Evolutionary conservation across 2,329 filamentous ascomycete species (phyloP), one percentile per base, ranked within the genome.

Genomic region (Calonectria pteridis): DNA sequence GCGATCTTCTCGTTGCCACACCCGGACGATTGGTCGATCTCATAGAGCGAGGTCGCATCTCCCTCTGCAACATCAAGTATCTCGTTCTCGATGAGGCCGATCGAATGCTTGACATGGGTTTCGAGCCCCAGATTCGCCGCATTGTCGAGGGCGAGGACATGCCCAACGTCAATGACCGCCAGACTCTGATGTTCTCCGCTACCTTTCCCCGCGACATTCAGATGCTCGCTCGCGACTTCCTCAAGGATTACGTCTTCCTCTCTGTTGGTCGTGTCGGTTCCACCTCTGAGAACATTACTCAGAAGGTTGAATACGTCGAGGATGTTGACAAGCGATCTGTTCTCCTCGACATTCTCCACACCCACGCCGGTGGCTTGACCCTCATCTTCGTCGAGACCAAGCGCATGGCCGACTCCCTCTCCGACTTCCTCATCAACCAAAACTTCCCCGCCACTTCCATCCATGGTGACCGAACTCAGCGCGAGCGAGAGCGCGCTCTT

Each of bases 81-180:
- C 92, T 99, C 76, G 95, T 99, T 81, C 94, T 99, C 69, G 97
- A 99, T 82, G 97, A 99, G 92, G 97, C 97, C 86, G 97, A 99
- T 89, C 97, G 97, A 86, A 99, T 99, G 97, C 91, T 99, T 91
- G 97, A 99, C 91, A 99, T 99, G 97, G 97, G 97, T 97, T 99
- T 99, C 91, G 97, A 99, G 90, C 97, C 97, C 82, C 97, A 99
- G 89, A 99, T 99, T 84, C 96, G 97, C 83, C 94, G 96, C 82
- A 98, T 99, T 82, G 97, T 99, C 58, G 96, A 98, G 87, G 95
- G 95, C 74, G 97, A 98, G 88, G 97, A 99, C 82, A 99, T 99
- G 97, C 97, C 97, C 72, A 86, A 87, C 67, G 94, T 96, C 74
- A 88, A 92, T 78, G 89, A 91, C 81, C 96, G 97, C 83, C 97